Conservation (phyloP, 768 basidiomycete genomes). For the Cytidiella melzeri region DNA sequence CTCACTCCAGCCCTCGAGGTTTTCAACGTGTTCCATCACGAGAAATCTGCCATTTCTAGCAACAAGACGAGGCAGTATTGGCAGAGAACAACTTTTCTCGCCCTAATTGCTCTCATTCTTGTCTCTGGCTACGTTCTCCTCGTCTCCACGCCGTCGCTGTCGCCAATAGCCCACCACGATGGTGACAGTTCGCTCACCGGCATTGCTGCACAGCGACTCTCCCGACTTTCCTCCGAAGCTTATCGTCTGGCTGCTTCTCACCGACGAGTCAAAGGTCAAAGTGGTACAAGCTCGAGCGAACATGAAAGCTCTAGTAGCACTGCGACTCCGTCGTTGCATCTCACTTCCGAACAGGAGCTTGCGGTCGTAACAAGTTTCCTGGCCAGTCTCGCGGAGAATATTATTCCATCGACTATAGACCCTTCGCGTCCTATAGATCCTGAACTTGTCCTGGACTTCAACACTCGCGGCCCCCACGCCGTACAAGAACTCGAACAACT, state of each 20-base stretch:
- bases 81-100: slow-evolving; percentile 48
- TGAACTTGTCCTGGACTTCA: slow-evolving; percentile 77
- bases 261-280: slow-evolving; percentile 1
- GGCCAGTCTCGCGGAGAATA: slow-evolving; percentile 20
- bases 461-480: slow-evolving; percentile 60
- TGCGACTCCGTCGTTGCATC: slow-evolving; percentile 35
- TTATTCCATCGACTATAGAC: slow-evolving; percentile 61
- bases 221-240: slow-evolving; percentile 25
- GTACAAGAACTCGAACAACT: slow-evolving; percentile 52
- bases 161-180: slow-evolving; percentile 27
- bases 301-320: not conserved
- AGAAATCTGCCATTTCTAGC: slow-evolving; percentile 21
- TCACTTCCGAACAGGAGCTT: slow-evolving; percentile 57
- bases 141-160: slow-evolving; percentile 38
- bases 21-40: slow-evolving; percentile 19
- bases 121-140: slow-evolving; percentile 54
- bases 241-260: slow-evolving; percentile 21
- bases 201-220: slow-evolving; percentile 26
- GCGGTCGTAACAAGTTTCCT: slow-evolving; percentile 55
- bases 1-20: slow-evolving; percentile 21
- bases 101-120: slow-evolving; percentile 43
- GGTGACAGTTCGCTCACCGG: slow-evolving; percentile 10
- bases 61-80: slow-evolving; percentile 33
- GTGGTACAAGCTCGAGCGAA: slow-evolving; percentile 3
- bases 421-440: slow-evolving; percentile 67